Base-by-base conservation (phyloP, 2,329 filamentous ascomycete genomes). In the Seiridium unicorne region DNA sequence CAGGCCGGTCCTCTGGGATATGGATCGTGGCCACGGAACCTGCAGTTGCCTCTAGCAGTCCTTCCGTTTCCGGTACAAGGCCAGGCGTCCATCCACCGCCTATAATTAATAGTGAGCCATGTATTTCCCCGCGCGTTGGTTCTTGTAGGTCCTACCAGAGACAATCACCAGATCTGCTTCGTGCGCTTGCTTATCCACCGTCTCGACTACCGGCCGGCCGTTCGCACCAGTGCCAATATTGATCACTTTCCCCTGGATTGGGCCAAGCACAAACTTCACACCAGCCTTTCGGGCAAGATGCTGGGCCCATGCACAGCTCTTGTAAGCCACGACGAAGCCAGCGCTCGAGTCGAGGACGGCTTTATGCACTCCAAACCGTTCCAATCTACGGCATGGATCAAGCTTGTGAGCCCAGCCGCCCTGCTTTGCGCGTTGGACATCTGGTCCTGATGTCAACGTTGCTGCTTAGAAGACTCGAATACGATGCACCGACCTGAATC, bases 291-390 rank as follows among this genome's bases (percentile, higher is more conserved):
- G 66, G 0, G 77, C 77, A 34, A 79, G 76, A 65, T 81, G 72
- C 1, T 81, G 71, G 0, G 77, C 79, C 56, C 76, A 78, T 0
- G 69, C 69, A 59, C 80, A 83, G 0, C 79, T 78, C 59, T 79
- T 80, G 58, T 80, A 77, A 0, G 80, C 80, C 13, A 74, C 64
- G 2, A 74, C 74, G 34, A 79, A 73, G 3, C 81, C 81, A 11
- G 78, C 81, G 0, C 73, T 77, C 1, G 73, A 76, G 56, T 84
- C 81, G 0, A 83, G 69, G 1, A 81, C 72, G 0, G 76, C 80
- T 3, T 69, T 70, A 34, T 66, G 67, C 5, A 73, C 61, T 35
- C 70, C 65, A 26, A 67, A 62, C 3, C 71, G 64, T 5, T 69
- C 66, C 32, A 67, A 64, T 60, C 65, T 51, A 51, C 66, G 61